phyloP scores from a whole-genome alignment of 768 basidiomycete species.

The Boletus coccyginus region DNA sequence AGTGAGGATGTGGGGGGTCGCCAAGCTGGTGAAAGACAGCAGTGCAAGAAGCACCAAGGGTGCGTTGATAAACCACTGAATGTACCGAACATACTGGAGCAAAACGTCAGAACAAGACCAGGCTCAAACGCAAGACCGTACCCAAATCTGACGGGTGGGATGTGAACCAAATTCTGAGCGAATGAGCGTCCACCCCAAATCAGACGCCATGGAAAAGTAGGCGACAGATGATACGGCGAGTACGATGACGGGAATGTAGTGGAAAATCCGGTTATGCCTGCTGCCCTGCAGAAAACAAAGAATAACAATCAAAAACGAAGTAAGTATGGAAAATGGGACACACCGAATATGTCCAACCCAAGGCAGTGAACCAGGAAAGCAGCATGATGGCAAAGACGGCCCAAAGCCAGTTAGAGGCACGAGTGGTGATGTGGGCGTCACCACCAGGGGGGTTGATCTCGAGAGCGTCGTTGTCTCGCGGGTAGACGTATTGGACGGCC shows the following conservation, averaged over 20 bases:
- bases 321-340: neutral
- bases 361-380: slow-evolving; percentile 36
- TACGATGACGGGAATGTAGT: slow-evolving; percentile 47
- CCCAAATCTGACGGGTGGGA: slow-evolving; percentile 42
- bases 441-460: slow-evolving; percentile 36
- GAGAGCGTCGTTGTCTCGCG: slow-evolving; percentile 34
- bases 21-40: slow-evolving; percentile 44
- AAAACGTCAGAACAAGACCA: neutral
- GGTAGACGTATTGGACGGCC: slow-evolving; percentile 9
- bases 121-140: slow-evolving; percentile 19
- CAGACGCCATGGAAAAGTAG: slow-evolving; percentile 56
- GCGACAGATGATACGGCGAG: slow-evolving; percentile 44
- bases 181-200: slow-evolving; percentile 49
- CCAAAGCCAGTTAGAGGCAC: slow-evolving; percentile 54
- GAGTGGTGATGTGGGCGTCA: slow-evolving; percentile 38
- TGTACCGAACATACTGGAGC: slow-evolving; percentile 49
- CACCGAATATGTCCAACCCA: slow-evolving; percentile 37
- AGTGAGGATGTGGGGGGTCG: slow-evolving; percentile 46
- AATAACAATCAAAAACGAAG: neutral
- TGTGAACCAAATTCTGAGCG: slow-evolving; percentile 32
- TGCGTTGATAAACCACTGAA: slow-evolving; percentile 57
- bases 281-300: slow-evolving; percentile 32
- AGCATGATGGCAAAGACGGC: slow-evolving; percentile 52
- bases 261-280: slow-evolving; percentile 45
- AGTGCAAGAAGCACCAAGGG: slow-evolving; percentile 49